phyloP scores from a whole-genome alignment of 2,329 filamentous ascomycete species.

The Tolypocladium tundrense region DNA sequence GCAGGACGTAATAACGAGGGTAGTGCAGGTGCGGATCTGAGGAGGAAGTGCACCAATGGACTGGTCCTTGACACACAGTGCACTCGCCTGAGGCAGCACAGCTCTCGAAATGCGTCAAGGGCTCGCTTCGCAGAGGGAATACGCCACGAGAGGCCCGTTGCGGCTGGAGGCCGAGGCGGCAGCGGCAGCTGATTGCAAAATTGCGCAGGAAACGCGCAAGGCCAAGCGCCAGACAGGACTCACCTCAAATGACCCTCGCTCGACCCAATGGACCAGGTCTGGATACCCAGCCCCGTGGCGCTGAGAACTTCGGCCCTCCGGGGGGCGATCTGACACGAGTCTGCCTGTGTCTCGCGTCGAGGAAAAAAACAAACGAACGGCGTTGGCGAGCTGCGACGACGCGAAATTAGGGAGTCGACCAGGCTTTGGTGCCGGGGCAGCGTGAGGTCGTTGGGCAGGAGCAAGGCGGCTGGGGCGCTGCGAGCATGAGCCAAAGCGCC shows the following conservation, averaged over 20 bases:
- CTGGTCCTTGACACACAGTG: neutral
- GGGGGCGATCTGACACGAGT: slow-evolving; percentile 7
- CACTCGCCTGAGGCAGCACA: neutral
- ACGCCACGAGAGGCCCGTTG: neutral
- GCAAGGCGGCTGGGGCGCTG: slow-evolving; percentile 1
- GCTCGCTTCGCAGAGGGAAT: neutral
- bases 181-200: neutral
- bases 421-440: neutral
- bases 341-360: neutral
- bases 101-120: neutral
- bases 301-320: slow-evolving; percentile 14
- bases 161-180: neutral
- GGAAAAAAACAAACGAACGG: neutral
- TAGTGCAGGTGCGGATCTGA: neutral
- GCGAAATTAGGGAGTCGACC: slow-evolving; percentile 5
- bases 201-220: neutral
- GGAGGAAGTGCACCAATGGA: neutral
- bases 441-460: slow-evolving; percentile 1
- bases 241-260: slow-evolving; percentile 12
- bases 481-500: slow-evolving; percentile 3
- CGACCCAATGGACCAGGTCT: slow-evolving; percentile 11
- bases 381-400: slow-evolving; percentile 2
- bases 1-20: neutral
- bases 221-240: slow-evolving; percentile 6
- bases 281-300: slow-evolving; percentile 14